A percentile compares a stretch with the other conserved stretches of the same genome.
phyloP scores from a whole-genome alignment of 768 basidiomycete genomes.

The Mycena crocata region DNA sequence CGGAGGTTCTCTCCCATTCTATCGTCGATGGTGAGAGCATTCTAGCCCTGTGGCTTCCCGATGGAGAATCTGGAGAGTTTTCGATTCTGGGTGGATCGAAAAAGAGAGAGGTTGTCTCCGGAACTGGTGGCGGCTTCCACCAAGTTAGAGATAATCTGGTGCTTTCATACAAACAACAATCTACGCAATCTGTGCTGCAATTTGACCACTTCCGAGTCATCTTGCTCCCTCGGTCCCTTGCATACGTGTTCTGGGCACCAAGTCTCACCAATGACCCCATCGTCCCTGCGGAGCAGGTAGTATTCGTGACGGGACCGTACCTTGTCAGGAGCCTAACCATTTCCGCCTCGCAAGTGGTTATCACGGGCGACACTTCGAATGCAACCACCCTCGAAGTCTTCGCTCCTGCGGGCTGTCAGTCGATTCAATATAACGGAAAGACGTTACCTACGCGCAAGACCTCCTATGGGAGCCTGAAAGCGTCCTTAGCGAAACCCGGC shows the following conservation, averaged over 20 bases:
- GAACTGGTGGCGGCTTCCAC: constrained; percentile 41
- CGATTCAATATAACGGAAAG: constrained; percentile 65
- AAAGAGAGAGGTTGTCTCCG: constrained; percentile 46
- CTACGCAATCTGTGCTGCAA: constrained; percentile 53
- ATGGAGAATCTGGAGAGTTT: constrained; percentile 30
- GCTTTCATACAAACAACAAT: constrained; percentile 42
- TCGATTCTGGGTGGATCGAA: constrained; percentile 47
- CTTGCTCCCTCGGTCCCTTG: constrained; percentile 42
- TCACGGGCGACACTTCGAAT: constrained; percentile 65
- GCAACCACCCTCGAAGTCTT: constrained; percentile 58
- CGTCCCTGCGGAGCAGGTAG: constrained; percentile 63
- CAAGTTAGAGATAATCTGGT: constrained; percentile 23
- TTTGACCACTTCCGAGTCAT: constrained; percentile 55
- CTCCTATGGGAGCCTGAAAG: constrained; percentile 48
- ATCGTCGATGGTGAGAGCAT: constrained; percentile 54
- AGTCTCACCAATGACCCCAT: constrained; percentile 50
- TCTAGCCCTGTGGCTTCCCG: constrained; percentile 51
- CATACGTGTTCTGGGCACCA: constrained; percentile 66
- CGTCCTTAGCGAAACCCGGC: constrained; percentile 42
- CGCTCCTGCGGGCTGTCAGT: constrained; percentile 50
- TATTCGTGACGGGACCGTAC: constrained; percentile 57
- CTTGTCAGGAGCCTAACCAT: constrained; percentile 51
- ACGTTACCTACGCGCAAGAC: constrained; percentile 36
- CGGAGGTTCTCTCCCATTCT: constrained; percentile 62
- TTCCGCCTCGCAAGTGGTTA: constrained; percentile 48